phyloP scores from a whole-genome alignment of 148 eudicot genomes.

The Chenopodium suecicum region DNA sequence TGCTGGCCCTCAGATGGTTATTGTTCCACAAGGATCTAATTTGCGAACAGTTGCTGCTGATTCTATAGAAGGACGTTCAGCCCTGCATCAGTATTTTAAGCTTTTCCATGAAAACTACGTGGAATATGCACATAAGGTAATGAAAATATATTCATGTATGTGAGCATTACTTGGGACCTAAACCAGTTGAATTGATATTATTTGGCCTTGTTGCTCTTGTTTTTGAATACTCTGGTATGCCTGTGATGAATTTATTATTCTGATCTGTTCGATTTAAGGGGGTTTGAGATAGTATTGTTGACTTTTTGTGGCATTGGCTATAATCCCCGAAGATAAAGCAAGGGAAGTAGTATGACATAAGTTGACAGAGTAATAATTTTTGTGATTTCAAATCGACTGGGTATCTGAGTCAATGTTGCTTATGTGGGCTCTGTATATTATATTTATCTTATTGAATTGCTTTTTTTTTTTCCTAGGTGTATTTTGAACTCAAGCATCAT shows the following conservation, averaged over 20 bases:
- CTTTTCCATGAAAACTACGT: slow-evolving; percentile 93
- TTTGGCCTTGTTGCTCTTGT: background rate
- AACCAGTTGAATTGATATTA: background rate
- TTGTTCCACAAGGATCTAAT: slow-evolving; percentile 65
- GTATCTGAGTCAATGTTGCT: background rate
- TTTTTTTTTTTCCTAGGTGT: slow-evolving; percentile 48
- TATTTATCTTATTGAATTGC: background rate
- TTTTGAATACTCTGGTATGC: background rate
- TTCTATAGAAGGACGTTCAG: slow-evolving; percentile 88
- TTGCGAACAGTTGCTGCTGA: slow-evolving; percentile 66
- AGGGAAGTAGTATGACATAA: background rate
- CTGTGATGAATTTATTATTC: background rate
- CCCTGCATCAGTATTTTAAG: slow-evolving; percentile 88
- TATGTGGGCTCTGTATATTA: background rate
- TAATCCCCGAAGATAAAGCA: background rate
- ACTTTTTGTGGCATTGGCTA: background rate
- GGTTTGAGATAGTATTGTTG: background rate
- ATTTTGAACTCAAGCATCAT: slow-evolving; percentile 84
- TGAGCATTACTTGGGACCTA: background rate
- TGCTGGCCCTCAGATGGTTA: slow-evolving; percentile 71
- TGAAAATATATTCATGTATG: slow-evolving; percentile 3
- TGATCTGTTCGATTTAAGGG: background rate
- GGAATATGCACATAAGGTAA: slow-evolving; percentile 75
- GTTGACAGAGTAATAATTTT: background rate
- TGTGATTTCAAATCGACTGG: background rate